phyloP scores from a whole-genome alignment of 2,329 filamentous ascomycete species.

The Cephalotrichum gorgonifer region DNA sequence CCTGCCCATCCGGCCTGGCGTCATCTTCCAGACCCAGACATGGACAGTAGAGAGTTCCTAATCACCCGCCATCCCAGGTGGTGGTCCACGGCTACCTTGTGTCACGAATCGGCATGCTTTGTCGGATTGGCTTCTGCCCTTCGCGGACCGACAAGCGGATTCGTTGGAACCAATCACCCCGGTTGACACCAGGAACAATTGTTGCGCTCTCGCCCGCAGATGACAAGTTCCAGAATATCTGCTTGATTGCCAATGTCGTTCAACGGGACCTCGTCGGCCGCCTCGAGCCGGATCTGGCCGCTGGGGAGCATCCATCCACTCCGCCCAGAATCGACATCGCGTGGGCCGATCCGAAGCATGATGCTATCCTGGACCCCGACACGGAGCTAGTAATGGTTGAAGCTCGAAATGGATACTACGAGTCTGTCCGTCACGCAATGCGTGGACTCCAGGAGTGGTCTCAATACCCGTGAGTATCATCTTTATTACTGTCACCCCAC shows the following conservation, averaged over 20 bases:
- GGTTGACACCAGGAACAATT: slow-evolving; percentile 41
- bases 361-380: slow-evolving; percentile 57
- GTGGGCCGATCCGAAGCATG: slow-evolving; percentile 49
- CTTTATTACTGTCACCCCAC: not conserved
- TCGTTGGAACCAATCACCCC: slow-evolving; percentile 46
- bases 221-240: slow-evolving; percentile 55
- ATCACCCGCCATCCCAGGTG: slow-evolving; percentile 36
- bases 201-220: slow-evolving; percentile 38
- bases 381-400: slow-evolving; percentile 72
- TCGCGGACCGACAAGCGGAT: slow-evolving; percentile 55
- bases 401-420: slow-evolving; percentile 62
- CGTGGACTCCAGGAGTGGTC: slow-evolving; percentile 5
- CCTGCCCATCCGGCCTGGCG: not conserved
- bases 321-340: slow-evolving; percentile 68
- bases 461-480: slow-evolving; percentile 6
- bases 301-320: slow-evolving; percentile 11
- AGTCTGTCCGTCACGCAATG: slow-evolving; percentile 52
- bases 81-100: slow-evolving; percentile 56
- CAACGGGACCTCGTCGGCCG: slow-evolving; percentile 52
- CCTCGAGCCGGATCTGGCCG: slow-evolving; percentile 40
- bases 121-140: slow-evolving; percentile 61
- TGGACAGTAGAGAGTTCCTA: not conserved
- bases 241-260: slow-evolving; percentile 62
- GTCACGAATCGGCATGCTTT: slow-evolving; percentile 50
- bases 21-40: not conserved